Evolutionary conservation across 2,329 filamentous ascomycete genomes (phyloP), one percentile per base, ranked within the genome.

Genomic region (Aureobasidium sp.): DNA sequence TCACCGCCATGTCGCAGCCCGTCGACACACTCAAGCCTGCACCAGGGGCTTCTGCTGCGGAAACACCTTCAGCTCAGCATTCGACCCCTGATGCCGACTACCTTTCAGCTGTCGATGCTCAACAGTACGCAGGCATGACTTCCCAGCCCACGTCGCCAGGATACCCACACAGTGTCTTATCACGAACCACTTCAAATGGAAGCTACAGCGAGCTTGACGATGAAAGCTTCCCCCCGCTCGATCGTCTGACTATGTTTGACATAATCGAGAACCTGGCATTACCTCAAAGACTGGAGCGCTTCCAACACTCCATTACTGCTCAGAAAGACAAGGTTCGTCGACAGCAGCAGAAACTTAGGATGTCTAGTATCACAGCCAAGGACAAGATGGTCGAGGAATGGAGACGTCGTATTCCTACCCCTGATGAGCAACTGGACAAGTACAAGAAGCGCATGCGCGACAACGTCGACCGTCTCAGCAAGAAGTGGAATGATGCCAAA

Each of bases 301-400:
- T 97, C 66, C 92, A 97, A 71, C 88, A 84, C 69, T 88, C 89
- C 41, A 81, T 97, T 63, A 87, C 87, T 32, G 84, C 86, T 5
- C 92, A 97, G 75, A 93, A 87, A 3, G 87, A 94, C 68, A 94
- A 90, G 74, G 88, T 97, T 36, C 87, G 87, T 65, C 86, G 86
- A 71, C 93, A 94, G 65, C 85, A 89, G 69, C 88, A 94, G 72
- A 91, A 85, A 63, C 76, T 96, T 65, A 90, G 90, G 73, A 86
- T 85, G 24, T 87, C 84, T 66, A 87, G 92, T 55, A 81, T 87
- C 70, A 84, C 85, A 68, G 92, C 93, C n/a, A 90, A 87, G 70
- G 88, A 95, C 67, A 87, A 89, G 64, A 91, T 97, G 71, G 88
- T 97, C 27, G 92, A 95, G 67, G 90, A 97, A 78, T 96, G 90